A percentile compares a stretch with the other conserved stretches of the same genome.
Evolutionary conservation across 2,329 filamentous ascomycete species (phyloP).

Genomic region (Orbilia javanica): DNA sequence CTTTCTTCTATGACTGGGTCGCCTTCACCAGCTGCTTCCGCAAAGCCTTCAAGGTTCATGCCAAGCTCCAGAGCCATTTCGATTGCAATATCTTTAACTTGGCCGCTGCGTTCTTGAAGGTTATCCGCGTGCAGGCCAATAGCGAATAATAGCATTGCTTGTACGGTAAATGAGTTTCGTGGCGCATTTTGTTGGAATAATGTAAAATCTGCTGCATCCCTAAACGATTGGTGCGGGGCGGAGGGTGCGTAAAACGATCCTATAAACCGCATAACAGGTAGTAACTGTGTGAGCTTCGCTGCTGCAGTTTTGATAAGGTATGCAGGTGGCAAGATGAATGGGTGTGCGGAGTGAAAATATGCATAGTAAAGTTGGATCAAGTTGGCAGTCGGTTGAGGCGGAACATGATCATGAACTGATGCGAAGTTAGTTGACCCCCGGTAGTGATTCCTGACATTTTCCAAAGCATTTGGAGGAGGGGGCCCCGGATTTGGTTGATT

Average conservation of each 20-base stretch:
- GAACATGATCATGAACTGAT: constrained; percentile 59
- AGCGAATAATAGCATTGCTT: constrained; percentile 81
- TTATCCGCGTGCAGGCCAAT: constrained; percentile 83
- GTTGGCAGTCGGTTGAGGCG: constrained; percentile 60
- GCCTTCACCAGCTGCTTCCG: constrained; percentile 73
- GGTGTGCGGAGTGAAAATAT: constrained; percentile 62
- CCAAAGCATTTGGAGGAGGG: constrained; percentile 56
- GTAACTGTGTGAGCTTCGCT: constrained; percentile 63
- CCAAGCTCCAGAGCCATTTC: constrained; percentile 80
- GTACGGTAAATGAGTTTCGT: constrained; percentile 76
- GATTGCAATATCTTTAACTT: constrained; percentile 77
- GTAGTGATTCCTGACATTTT: constrained; percentile 61
- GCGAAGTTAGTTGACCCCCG: constrained; percentile 60
- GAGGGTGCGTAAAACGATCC: constrained; percentile 64
- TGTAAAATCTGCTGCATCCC: constrained; percentile 72
- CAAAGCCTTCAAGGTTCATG: constrained; percentile 78
- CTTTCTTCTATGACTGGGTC: constrained; percentile 81
- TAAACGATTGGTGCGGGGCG: constrained; percentile 67
- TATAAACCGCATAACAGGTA: constrained; percentile 65
- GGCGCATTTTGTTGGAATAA: constrained; percentile 68
- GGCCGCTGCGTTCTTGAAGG: constrained; percentile 76
- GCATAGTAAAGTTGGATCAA: constrained; percentile 65
- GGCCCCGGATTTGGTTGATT: constrained; percentile 33
- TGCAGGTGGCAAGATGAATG: constrained; percentile 61
- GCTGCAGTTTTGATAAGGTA: constrained; percentile 60